phyloP scores from a whole-genome alignment of 2,329 filamentous ascomycete species.

The Pseudogymnoascus sp. region DNA sequence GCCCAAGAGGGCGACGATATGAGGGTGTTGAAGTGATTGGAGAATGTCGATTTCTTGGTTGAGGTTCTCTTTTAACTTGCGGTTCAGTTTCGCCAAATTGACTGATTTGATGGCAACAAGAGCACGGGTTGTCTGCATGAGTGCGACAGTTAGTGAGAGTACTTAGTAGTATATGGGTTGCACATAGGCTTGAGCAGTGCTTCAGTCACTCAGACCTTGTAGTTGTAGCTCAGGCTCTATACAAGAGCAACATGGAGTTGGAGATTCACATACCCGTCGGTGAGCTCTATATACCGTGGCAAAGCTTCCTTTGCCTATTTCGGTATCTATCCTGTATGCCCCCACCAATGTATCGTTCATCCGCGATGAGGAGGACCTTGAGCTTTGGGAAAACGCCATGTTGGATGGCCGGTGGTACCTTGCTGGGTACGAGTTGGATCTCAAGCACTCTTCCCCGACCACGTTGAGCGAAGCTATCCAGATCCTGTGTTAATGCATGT shows the following conservation, averaged over 20 bases:
- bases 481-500: conserved; percentile 4
- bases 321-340: conserved; percentile 68
- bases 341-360: conserved; percentile 46
- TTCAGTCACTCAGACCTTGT: conserved; percentile 2
- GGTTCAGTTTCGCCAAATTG: conserved; percentile 80
- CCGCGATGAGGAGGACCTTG: conserved; percentile 33
- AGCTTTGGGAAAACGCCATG: conserved; percentile 34
- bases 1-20: conserved; percentile 93
- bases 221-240: neutral
- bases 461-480: neutral
- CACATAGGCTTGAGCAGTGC: neutral
- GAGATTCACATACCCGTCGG: conserved; percentile 59
- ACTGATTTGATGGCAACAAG: conserved; percentile 96
- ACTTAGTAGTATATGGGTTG: neutral
- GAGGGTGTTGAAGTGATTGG: conserved; percentile 85
- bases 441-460: conserved; percentile 2
- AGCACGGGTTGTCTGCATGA: conserved; percentile 60
- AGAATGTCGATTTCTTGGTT: conserved; percentile 94
- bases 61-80: conserved; percentile 93
- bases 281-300: conserved; percentile 86
- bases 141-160: neutral
- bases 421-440: neutral
- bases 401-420: conserved; percentile 13
- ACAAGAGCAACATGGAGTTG: neutral
- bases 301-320: conserved; percentile 97